phyloP scores from a whole-genome alignment of 2,329 filamentous ascomycete species.

The Colletotrichum scovillei region DNA sequence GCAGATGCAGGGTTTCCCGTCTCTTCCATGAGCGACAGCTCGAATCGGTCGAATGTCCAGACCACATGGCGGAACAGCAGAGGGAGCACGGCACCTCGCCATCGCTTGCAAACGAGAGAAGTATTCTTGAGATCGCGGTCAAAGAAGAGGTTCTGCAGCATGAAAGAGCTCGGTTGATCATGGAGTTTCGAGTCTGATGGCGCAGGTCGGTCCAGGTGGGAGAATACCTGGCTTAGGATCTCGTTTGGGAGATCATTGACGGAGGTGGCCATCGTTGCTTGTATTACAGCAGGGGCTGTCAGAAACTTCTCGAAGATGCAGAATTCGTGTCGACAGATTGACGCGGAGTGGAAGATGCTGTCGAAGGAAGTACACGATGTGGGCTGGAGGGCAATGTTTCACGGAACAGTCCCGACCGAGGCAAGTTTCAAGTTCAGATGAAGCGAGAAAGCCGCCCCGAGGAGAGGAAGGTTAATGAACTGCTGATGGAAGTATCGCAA shows the following conservation, averaged over 20 bases:
- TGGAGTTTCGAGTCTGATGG: conserved; percentile 61
- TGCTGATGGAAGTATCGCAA: background rate
- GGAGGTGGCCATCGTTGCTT: conserved; percentile 9
- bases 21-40: conserved; percentile 41
- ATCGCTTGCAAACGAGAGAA: conserved; percentile 64
- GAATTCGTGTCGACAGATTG: background rate
- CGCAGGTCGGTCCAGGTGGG: conserved; percentile 61
- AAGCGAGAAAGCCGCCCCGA: background rate
- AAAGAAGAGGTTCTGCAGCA: conserved; percentile 50
- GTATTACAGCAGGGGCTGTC: background rate
- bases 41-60: conserved; percentile 51
- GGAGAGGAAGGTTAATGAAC: background rate
- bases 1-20: conserved; percentile 37
- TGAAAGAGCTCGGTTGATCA: conserved; percentile 57
- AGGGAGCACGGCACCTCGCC: conserved; percentile 64
- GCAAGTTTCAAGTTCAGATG: conserved; percentile 23
- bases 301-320: too few species aligned
- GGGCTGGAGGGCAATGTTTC: conserved; percentile 5
- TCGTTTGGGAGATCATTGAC: conserved; percentile 67
- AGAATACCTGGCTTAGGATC: conserved; percentile 67
- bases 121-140: conserved; percentile 63
- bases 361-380: background rate
- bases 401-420: conserved; percentile 8
- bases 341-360: background rate
- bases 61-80: conserved; percentile 67